Evolutionary conservation across 2,329 filamentous ascomycete species (phyloP), one percentile per base, ranked within the genome.

Genomic region (Endothia cerciana): DNA sequence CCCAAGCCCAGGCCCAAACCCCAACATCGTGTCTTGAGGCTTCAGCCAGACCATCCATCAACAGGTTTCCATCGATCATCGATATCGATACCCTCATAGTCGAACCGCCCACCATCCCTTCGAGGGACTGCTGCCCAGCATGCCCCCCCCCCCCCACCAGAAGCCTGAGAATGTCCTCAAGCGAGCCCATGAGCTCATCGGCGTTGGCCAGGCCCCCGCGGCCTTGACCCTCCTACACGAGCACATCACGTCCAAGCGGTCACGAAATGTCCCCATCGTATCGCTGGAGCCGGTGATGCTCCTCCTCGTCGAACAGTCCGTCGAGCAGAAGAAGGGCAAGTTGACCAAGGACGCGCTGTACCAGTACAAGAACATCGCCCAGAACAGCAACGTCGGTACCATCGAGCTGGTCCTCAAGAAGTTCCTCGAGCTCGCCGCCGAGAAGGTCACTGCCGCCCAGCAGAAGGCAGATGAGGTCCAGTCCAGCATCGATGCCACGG

Each of bases 131-230:
- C 51, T 66, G 66, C 66, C 66, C 66, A 68, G n/a, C 66, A 68
- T 68, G 95, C 93, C 95, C 85, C 95, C 95, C 79, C 94, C 94
- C 83, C 91, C 93, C 73, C 93, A 98, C 80, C 94, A 95, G 79
- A 97, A 97, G 82, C 95, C 95, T 77, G 95, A 99, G 85, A 99
- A 99, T 90, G 94, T 97, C 78, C 89, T 98, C 80, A 97, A 97
- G 89, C 90, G 95, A 80, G 95, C 95, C 70, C 91, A 98, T 82
- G 95, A 99, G 86, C 92, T 99, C 82, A 97, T 98, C 83, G 95
- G 93, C 77, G 95, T 99, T 77, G 91, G 92, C 79, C 95, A 99
- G 87, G 86, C 91, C 73, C 88, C 92, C 74, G 94, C 95, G 76
- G 95, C 95, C 78, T 86, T 99, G 78, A 93, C 90, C 76, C 89